Conservation (phyloP, 179 eudicot species). For the Sideroxylon spinosum region DNA sequence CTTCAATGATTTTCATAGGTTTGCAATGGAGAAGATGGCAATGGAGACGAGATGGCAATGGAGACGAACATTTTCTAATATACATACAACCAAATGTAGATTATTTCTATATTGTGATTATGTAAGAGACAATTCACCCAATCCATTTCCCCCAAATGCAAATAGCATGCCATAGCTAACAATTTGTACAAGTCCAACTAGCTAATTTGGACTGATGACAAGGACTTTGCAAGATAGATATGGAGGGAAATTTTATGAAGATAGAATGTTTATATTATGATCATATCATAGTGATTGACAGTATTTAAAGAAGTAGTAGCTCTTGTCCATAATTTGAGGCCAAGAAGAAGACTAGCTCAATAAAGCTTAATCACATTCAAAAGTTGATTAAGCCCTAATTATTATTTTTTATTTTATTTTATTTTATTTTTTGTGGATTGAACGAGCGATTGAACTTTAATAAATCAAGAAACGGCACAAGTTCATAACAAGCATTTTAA, state of each 20-base stretch:
- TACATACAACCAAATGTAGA: too few relatives aligned
- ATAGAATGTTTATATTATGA: background rate
- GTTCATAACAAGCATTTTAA: background rate
- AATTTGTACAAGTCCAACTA: background rate
- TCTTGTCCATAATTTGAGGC: background rate
- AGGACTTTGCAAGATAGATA: too few relatives aligned
- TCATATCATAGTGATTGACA: background rate
- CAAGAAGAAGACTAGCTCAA: background rate
- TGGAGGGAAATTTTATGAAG: background rate
- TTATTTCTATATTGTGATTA: too few relatives aligned
- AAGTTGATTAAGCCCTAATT: background rate
- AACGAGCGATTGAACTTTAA: background rate
- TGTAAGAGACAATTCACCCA: background rate
- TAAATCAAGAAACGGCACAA: too few relatives aligned
- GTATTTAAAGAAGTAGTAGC: background rate
- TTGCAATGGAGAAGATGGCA: too few relatives aligned
- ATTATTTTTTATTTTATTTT: background rate
- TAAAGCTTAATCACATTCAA: constrained; percentile 2
- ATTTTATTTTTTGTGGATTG: background rate
- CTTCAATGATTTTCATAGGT: too few relatives aligned
- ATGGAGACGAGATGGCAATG: too few relatives aligned
- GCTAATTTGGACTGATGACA: background rate
- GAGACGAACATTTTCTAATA: too few relatives aligned
- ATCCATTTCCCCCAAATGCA: background rate
- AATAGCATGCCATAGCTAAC: background rate